phyloP scores from a whole-genome alignment of 805 yeast species.

The Wickerhamomyces queroliae region DNA sequence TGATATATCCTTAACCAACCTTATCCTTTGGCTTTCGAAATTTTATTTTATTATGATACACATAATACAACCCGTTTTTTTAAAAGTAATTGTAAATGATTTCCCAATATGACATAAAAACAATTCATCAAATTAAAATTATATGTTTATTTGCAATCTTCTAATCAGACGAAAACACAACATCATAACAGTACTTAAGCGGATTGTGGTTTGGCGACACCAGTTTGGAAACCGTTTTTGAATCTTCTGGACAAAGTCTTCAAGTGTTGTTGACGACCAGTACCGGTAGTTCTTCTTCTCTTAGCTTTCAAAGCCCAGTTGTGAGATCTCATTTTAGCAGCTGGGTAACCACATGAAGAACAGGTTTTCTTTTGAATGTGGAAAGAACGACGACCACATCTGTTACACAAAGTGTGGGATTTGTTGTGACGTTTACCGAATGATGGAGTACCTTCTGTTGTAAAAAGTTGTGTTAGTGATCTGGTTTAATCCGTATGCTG shows the following conservation, averaged over 20 bases:
- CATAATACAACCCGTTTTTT: background rate
- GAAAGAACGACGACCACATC: conserved; percentile 99
- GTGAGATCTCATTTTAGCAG: conserved; percentile 97
- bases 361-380: conserved; percentile 99
- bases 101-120: background rate
- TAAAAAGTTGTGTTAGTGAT: conserved; percentile 27
- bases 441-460: conserved; percentile 97
- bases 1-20: no score
- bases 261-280: conserved; percentile 99
- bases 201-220: conserved; percentile 63
- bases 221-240: conserved; percentile 98
- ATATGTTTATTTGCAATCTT: no score
- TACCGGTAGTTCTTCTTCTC: conserved; percentile 99
- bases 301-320: conserved; percentile 99
- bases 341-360: conserved; percentile 99
- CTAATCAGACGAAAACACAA: no score
- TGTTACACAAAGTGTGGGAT: conserved; percentile 98
- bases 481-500: background rate
- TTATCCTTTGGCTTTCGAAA: no score
- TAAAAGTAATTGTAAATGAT: no score
- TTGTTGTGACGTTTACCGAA: conserved; percentile 99
- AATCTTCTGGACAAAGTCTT: conserved; percentile 96
- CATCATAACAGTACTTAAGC: conserved; percentile 38
- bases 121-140: background rate
- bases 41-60: no score